Evolutionary conservation across 2,329 filamentous ascomycete genomes (phyloP).

Genomic region (Blastomyces percursus): DNA sequence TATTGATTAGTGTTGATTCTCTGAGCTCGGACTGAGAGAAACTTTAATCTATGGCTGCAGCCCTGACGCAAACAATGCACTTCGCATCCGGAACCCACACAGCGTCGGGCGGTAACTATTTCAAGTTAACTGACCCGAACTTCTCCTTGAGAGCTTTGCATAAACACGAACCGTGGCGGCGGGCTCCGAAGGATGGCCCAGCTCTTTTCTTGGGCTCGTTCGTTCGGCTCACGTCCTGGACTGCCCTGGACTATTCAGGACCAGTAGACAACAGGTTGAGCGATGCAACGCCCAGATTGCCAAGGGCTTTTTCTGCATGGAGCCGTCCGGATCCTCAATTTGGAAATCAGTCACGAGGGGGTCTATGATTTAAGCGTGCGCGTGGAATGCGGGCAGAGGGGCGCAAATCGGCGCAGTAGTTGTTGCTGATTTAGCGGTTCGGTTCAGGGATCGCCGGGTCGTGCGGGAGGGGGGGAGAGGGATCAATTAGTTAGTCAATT

Average conservation of each 20-base stretch:
- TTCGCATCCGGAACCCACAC: too few species aligned
- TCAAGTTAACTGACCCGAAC: not conserved
- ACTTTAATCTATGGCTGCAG: too few species aligned
- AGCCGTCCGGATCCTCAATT: not conserved
- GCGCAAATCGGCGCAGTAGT: too few species aligned
- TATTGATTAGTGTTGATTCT: too few species aligned
- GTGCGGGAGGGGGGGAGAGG: too few species aligned
- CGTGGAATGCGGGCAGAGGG: not conserved
- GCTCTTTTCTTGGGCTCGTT: not conserved
- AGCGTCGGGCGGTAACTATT: too few species aligned
- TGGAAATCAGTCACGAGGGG: not conserved
- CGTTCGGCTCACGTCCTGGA: not conserved
- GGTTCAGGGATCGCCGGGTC: too few species aligned
- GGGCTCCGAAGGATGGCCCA: not conserved
- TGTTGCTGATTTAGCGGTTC: too few species aligned
- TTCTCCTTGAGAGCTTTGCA: not conserved
- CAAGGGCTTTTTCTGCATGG: not conserved
- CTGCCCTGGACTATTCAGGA: too few species aligned
- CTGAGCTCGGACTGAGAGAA: too few species aligned
- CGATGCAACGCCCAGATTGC: not conserved
- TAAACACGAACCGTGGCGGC: not conserved
- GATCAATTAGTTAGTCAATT: too few species aligned
- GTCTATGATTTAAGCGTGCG: not conserved
- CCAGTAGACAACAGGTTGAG: not conserved
- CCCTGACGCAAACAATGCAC: too few species aligned